Base-by-base conservation (phyloP, 2,329 filamentous ascomycete genomes). In the Niveomyces coronatus region DNA sequence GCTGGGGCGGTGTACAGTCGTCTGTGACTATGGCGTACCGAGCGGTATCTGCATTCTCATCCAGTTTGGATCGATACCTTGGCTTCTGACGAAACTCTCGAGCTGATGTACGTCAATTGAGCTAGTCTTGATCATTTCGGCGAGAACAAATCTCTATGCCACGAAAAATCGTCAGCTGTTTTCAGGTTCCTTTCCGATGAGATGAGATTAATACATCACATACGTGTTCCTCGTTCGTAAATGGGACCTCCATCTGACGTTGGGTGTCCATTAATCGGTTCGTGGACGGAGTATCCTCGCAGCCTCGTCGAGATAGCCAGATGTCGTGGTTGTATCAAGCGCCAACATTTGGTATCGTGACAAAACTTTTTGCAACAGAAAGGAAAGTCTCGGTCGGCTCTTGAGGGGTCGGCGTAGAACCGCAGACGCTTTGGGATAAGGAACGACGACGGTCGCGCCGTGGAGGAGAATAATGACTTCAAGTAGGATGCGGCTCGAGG, bases 81-180 rank as follows among this genome's bases (percentile, higher is more conserved):
- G 54, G 27, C 49, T 44, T 44, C 50, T 64, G 46, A 76, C 59
- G 43, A 76, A 72, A 10, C 57, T 55, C 15, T 65, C 62, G 20
- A 76, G 53, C 14, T 52, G 53, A 9, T 58, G 52, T 17, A 72
- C 51, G 40, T 71, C 64, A 42, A 75, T 54, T 20, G 61, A 54
- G 56, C 71, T 76, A 43, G 62, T 62, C 48, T 75, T 76, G 54
- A 76, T 68, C 48, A 75, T 70, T 54, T 76, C 72, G 40, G 64
- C 68, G 40, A 76, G 62, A 43, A 76, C 58, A 50, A 74, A 74
- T 45, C 71, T 69, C 72, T 76, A 49, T n/a, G 33, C n/a, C 29
- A 26, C 39, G 9, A 31, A 26, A 37, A n/a, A n/a, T n/a, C n/a
- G 3, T 26, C 19, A 40, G 29, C 37, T 34, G 39, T 19, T 14